Conservation (phyloP, 2,329 filamentous ascomycete species). For the Beauveria sp. region DNA sequence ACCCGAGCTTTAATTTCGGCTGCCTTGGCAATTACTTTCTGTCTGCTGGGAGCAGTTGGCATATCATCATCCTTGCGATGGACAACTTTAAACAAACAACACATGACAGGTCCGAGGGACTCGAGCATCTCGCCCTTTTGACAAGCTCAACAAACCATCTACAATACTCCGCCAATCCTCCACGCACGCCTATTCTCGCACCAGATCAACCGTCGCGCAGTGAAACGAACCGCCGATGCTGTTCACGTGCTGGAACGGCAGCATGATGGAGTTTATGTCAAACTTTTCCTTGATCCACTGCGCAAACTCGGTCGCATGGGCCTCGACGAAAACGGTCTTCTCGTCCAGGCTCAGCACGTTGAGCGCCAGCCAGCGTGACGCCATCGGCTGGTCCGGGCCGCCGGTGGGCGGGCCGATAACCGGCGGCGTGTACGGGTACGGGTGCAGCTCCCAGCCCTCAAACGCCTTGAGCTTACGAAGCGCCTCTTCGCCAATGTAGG, state of each 20-base stretch:
- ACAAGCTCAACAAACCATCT: not conserved
- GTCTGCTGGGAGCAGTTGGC: not conserved
- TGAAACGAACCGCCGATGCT: conserved; percentile 26
- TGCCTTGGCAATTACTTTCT: not conserved
- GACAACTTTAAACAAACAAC: no score
- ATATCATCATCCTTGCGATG: no score
- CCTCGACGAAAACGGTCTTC: conserved; percentile 21
- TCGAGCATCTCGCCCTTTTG: no score
- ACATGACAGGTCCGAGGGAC: no score
- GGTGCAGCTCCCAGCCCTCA: conserved; percentile 20
- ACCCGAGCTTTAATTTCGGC: not conserved
- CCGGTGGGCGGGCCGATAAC: not conserved
- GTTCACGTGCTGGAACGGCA: conserved; percentile 25
- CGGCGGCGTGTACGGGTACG: conserved; percentile 18
- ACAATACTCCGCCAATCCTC: not conserved
- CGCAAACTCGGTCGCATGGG: conserved; percentile 15
- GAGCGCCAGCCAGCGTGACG: conserved; percentile 20
- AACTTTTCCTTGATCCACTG: conserved; percentile 14
- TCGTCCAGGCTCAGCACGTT: conserved; percentile 22
- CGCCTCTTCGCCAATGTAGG: conserved; percentile 17
- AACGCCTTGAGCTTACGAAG: conserved; percentile 20
- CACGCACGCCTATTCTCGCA: not conserved
- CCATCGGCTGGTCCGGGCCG: conserved; percentile 21
- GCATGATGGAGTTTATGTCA: conserved; percentile 14
- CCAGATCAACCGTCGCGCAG: conserved; percentile 21